Base-by-base conservation (phyloP, 2,329 filamentous ascomycete genomes). In the Trichoderma polysporum region DNA sequence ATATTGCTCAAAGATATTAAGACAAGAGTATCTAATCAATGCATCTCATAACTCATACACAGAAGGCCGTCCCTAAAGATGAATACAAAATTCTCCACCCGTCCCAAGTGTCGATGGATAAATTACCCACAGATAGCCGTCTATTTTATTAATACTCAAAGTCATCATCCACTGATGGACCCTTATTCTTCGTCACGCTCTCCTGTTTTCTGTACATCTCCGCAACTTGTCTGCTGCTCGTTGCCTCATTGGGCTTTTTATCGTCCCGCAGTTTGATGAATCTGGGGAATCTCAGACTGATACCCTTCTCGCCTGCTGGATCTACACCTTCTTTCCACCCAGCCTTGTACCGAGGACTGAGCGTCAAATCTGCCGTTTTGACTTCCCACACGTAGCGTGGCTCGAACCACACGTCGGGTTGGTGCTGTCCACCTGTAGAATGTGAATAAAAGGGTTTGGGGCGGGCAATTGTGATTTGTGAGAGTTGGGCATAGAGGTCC, bases 321-420 rank as follows among this genome's bases (percentile, higher is more conserved):
- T 92, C 91, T n/a, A 91, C 85, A 7, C 94, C 89, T 76, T 96
- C 92, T 72, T 90, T 89, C 54, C 87, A 88, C 0, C 92, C 95
- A n/a, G 95, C 95, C 79, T 94, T 93, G 80, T 99, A 99, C 45
- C 94, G 85, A 29, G 95, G 95, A 72, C 91, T 94, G 25, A 99
- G 85, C 1, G 95, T 98, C 73, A 99, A 79, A 82, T 99, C 95
- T 1, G 95, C 95, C 13, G 94, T 97, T 83, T 94, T 97, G 72
- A 99, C 94, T 80, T 99, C 95, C 95, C 95, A 99, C 1, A 99
- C 95, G 73, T 91, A 90, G 49, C 89, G 88, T 15, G 95, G 92
- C 83, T 99, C 95, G 76, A 99, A 95, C 95, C 95, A 99, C 41
- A 99, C 93, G 77, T 99, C 95, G 1, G 95, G 95, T 77, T 99